Base-by-base conservation (phyloP, 192 early-diverging fungal species). In the Paraglomus occultum region DNA sequence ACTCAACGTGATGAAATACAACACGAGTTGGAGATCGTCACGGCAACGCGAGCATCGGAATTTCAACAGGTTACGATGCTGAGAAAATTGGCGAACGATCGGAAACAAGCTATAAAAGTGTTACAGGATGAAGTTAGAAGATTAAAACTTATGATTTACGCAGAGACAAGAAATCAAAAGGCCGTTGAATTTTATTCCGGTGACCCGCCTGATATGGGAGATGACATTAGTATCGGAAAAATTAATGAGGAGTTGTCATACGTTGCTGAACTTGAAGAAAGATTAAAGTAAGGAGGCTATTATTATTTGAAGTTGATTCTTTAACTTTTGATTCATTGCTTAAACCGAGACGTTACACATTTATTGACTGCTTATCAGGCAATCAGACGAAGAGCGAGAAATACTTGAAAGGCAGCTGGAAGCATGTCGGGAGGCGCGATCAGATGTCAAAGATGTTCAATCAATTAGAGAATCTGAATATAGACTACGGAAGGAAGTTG, bases 111-210 rank as follows among this genome's bases (percentile, higher is more conserved):
- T 45, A 82, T 87, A 72, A 77, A 76, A 48, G 74, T 76, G 8
- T 72, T 87, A 59, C 77, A 79, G 38, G 79, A 78, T 3, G 83
- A 86, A 40, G 83, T 82, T 72, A 83, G 82, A 70, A 81, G 83
- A 43, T 76, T 87, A 7, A 57, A 81, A 62, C 75, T 82, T 20
- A 79, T 74, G 23, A 67, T 76, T 4, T 73, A 85, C 6, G 77
- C 85, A 23, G 64, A 76, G 17, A 73, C 63, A 6, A 83, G 85
- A n/a, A 78, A 87, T 55, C 74, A 74, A 15, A 55, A 76, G 4
- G 76, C 80, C 18, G 78, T 83, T 40, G 83, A 87, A 64, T 71
- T 78, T 52, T 81, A 78, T 55, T 77, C 77, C 0, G 77, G 77
- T 39, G 42, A 54, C 20, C 44, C 67, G 6, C 50, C 39, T 8